Evolutionary conservation across 306 rosid genomes (phyloP).

Genomic region (Prunus mume): DNA sequence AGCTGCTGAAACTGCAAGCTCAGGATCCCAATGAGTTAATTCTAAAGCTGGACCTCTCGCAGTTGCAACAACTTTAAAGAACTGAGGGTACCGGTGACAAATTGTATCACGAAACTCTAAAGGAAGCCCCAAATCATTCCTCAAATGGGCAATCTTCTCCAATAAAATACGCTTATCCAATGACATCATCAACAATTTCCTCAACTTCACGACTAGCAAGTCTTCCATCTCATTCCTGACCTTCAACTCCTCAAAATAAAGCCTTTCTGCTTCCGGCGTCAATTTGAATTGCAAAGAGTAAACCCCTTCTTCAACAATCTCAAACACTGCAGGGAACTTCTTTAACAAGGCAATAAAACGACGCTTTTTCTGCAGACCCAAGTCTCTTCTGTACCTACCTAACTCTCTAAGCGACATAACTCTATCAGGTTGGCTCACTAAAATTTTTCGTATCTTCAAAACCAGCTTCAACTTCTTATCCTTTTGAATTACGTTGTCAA

Average conservation of each 20-base stretch:
- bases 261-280: conserved; percentile 72
- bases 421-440: conserved; percentile 61
- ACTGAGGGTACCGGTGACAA: conserved; percentile 79
- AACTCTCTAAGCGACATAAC: conserved; percentile 69
- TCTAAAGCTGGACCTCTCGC: conserved; percentile 76
- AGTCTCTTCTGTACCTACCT: conserved; percentile 67
- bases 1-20: conserved; percentile 85
- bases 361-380: conserved; percentile 63
- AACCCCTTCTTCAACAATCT: conserved; percentile 72
- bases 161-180: conserved; percentile 66
- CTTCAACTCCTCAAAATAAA: conserved; percentile 71
- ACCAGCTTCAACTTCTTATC: conserved; percentile 82
- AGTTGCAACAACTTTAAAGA: conserved; percentile 71
- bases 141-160: conserved; percentile 77
- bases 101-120: conserved; percentile 75
- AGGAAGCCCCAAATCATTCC: conserved; percentile 72
- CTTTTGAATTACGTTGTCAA: conserved; percentile 81
- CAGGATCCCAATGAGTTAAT: conserved; percentile 88
- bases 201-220: conserved; percentile 63
- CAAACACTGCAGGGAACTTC: conserved; percentile 78
- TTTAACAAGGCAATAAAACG: conserved; percentile 63
- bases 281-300: conserved; percentile 61
- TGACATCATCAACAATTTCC: conserved; percentile 87
- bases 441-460: conserved; percentile 65
- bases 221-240: conserved; percentile 83